Evolutionary conservation across 345 rosid genomes (phyloP), one percentile per base, ranked within the genome.

Genomic region (Pelargonium nanum): DNA sequence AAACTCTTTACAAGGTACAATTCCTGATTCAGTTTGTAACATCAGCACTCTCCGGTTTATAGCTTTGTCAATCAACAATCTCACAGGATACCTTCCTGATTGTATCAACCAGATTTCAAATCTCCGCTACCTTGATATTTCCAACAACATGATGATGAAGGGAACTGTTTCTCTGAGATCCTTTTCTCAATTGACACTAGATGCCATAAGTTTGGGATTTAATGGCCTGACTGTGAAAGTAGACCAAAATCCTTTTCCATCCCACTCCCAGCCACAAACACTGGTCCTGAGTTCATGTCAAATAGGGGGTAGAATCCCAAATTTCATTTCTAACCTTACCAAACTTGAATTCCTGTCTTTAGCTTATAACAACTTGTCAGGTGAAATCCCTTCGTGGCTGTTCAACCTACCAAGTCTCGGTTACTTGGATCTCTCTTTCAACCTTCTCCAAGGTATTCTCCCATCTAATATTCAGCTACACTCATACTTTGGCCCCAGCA

Each of bases 371-470:
- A 57, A 25, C 40, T 34, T 57, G 12, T 57, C 40, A 24, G 60
- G 60, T 19, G 32, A 24, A 16, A 26, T 57, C 6, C 60, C 60
- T 25, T n/a, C 17, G n/a, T 57, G 60, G 60, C 60, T 57, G 26
- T 57, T 57, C 60, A 57, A 16, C 32, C 4, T 57, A 20, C 60
- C 60, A 16, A 57, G 32, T 20, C 20, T 57, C 17, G 60, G 60
- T 25, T 17, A 25, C 26, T 32, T 57, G 34, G 60, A 57, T 10
- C 40, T 57, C n/a, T 57, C 60, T 0, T 57, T 15, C 60, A 57
- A 57, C 60, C 24, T 4, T 10, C 21, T 57, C 16, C 48, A 40
- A 40, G 48, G 48, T 10, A 17, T 40, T 4, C 48, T 40, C 5
- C 48, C 48, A 10, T 17, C 1, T 10, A 40, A 2, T 17, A 4